Percentiles rank a stretch among this genome's conserved stretches.
These are phyloP conservation scores for Chlamydomonas sp. DNA, from an alignment of 139 green algal species.

Conservation along the genomic window DNA sequence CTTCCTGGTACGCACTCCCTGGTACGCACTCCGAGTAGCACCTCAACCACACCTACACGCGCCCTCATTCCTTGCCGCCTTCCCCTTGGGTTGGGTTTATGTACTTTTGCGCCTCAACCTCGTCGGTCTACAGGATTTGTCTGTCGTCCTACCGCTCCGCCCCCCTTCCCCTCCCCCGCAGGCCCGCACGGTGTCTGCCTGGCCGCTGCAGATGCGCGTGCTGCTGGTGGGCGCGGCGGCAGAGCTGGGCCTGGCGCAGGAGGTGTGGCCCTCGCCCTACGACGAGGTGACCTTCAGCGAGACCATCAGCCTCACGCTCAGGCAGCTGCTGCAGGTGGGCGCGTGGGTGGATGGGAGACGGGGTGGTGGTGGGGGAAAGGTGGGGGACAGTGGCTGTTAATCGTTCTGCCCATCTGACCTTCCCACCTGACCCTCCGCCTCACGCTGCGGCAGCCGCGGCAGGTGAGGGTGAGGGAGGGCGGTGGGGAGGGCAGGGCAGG, in stretches of 20 bases:
- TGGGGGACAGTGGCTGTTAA: neutral
- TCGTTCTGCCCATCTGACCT: too few species aligned
- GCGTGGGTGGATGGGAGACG: neutral
- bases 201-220: slow-evolving; percentile 28
- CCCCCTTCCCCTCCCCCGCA: neutral
- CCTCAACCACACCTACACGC: too few species aligned
- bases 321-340: slow-evolving; percentile 31
- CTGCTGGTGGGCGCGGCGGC: slow-evolving; percentile 32
- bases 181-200: neutral
- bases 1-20: too few species aligned
- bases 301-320: slow-evolving; percentile 28
- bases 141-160: neutral
- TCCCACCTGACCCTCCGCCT: too few species aligned
- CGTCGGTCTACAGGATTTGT: neutral
- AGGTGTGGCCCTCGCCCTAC: slow-evolving; percentile 36
- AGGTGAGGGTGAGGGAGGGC: too few species aligned
- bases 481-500: too few species aligned
- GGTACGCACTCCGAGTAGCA: too few species aligned
- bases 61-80: too few species aligned
- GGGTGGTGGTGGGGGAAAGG: neutral
- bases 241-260: slow-evolving; percentile 36
- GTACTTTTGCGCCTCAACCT: too few species aligned
- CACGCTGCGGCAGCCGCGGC: too few species aligned
- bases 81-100: too few species aligned
- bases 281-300: slow-evolving; percentile 36